phyloP scores from a whole-genome alignment of 78 protist genomes.

The Dictyostelium discoideum region DNA sequence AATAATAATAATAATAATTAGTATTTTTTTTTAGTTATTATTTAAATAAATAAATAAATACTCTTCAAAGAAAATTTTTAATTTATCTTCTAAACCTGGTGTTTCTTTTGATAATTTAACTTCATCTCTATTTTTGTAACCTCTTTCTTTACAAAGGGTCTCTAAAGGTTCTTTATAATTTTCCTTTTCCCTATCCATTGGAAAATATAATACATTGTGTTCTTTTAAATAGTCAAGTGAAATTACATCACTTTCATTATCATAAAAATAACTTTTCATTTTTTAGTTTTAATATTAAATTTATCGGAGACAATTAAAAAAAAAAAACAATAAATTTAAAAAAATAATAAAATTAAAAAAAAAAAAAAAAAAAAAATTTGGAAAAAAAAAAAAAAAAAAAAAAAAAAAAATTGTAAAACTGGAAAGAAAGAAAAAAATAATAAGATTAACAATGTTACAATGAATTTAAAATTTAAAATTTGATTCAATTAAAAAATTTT shows the following conservation, averaged over 20 bases:
- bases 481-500: no score
- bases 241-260: background rate
- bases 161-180: conserved; percentile 36
- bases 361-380: background rate
- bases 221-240: conserved; percentile 28
- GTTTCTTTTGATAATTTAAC: conserved; percentile 69
- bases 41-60: background rate
- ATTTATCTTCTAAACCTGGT: conserved; percentile 82
- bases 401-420: no score
- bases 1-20: background rate
- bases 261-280: conserved; percentile 44
- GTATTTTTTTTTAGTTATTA: background rate
- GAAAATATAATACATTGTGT: conserved; percentile 31
- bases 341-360: background rate
- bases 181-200: conserved; percentile 33
- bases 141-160: conserved; percentile 64
- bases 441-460: background rate
- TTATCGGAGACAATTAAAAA: background rate
- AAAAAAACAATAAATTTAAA: background rate
- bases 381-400: no score
- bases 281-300: background rate
- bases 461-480: background rate
- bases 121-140: conserved; percentile 84
- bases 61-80: conserved; percentile 90
- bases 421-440: background rate